Conservation (phyloP, 495 filamentous ascomycete genomes). For the Paragyromitra xinjiangensis region DNA sequence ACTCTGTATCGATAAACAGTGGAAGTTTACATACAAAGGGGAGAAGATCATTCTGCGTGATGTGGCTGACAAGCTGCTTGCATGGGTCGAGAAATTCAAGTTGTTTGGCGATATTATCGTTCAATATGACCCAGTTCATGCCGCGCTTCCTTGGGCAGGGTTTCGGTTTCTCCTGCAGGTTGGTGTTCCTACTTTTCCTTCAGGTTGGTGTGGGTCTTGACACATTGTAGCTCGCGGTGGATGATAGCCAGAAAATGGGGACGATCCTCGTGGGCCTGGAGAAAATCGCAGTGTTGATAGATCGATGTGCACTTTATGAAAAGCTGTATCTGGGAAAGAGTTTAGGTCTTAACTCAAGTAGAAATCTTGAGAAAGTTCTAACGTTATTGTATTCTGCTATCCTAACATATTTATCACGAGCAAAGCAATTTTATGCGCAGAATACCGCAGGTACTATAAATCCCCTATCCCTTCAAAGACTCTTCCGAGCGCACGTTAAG, state of each 20-base stretch:
- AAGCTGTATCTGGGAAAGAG: constrained; percentile 43
- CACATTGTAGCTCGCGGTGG: not conserved
- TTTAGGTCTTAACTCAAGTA: not conserved
- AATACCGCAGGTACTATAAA: not conserved
- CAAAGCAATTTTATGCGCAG: constrained; percentile 5
- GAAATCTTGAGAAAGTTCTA: constrained; percentile 9
- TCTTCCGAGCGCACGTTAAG: not conserved
- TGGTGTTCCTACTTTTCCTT: not conserved
- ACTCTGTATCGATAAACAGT: constrained; percentile 35
- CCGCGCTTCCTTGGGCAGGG: constrained; percentile 62
- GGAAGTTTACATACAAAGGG: constrained; percentile 49
- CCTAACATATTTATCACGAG: not conserved
- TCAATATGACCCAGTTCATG: constrained; percentile 61
- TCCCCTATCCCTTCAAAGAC: not conserved
- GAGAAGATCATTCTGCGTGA: constrained; percentile 59
- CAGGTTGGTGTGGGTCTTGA: not conserved
- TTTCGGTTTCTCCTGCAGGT: constrained; percentile 61
- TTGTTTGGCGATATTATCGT: constrained; percentile 60
- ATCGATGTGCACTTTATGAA: constrained; percentile 54
- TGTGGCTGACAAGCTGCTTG: constrained; percentile 59
- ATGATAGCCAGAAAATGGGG: constrained; percentile 33
- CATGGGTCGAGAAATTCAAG: constrained; percentile 61
- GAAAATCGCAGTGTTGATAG: constrained; percentile 49
- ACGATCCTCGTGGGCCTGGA: constrained; percentile 54
- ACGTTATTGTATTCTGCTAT: constrained; percentile 9